Evolutionary conservation across 164 flowering plant species (phyloP).

Genomic region (Chimonanthus praecox): DNA sequence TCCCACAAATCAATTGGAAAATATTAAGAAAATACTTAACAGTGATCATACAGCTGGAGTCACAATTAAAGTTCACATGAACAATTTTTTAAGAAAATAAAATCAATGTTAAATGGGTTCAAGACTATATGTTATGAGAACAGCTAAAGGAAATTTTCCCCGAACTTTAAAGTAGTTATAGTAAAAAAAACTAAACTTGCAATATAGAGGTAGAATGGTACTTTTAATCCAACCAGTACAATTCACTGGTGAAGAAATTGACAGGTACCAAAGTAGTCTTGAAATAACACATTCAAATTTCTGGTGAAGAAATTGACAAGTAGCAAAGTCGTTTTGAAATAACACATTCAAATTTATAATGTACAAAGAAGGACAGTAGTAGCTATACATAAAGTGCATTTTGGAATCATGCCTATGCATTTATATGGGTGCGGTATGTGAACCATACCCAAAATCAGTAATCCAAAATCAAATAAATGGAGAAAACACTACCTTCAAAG

Average conservation of each 20-base stretch:
- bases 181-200: too few species aligned
- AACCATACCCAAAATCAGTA: neutral
- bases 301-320: neutral
- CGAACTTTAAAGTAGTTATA: too few species aligned
- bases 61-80: too few species aligned
- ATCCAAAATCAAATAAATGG: neutral
- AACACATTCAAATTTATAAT: neutral
- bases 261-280: neutral
- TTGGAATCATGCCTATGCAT: neutral
- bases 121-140: too few species aligned
- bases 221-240: too few species aligned
- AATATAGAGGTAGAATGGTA: too few species aligned
- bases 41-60: too few species aligned
- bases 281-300: neutral
- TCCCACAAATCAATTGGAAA: too few species aligned
- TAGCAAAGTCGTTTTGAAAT: neutral
- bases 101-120: too few species aligned
- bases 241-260: neutral
- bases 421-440: neutral
- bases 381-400: neutral
- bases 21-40: too few species aligned
- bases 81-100: too few species aligned
- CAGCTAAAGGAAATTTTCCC: too few species aligned
- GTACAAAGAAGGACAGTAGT: neutral
- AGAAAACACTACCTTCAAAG: constrained; percentile 57